Evolutionary conservation across 495 filamentous ascomycete genomes (phyloP).

Genomic region (Margaritispora aquatica): DNA sequence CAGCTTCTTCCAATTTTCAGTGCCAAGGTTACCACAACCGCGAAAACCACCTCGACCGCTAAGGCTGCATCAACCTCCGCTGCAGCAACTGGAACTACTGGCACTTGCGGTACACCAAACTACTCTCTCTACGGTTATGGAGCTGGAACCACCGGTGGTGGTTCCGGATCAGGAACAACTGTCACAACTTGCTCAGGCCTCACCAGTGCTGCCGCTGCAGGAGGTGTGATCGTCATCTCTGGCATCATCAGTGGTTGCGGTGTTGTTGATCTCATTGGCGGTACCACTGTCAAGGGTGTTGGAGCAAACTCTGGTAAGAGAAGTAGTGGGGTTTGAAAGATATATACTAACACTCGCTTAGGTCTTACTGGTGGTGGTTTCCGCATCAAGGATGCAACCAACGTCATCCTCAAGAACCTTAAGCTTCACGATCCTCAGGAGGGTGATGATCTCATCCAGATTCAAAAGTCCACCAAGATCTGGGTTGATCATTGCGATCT

Average conservation of each 20-base stretch:
- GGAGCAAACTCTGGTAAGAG: neutral
- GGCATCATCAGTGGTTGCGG: neutral
- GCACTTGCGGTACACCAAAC: neutral
- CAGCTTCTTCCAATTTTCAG: too few relatives aligned
- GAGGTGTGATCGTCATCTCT: neutral
- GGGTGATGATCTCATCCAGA: slow-evolving; percentile 54
- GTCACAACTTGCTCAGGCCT: neutral
- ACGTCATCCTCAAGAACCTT: slow-evolving; percentile 60
- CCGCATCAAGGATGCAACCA: slow-evolving; percentile 37
- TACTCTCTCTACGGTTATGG: neutral
- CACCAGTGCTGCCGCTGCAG: neutral
- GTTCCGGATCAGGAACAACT: neutral
- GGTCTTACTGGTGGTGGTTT: slow-evolving; percentile 39
- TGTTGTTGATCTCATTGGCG: neutral
- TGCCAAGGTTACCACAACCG: neutral
- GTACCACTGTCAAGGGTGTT: neutral
- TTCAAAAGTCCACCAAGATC: slow-evolving; percentile 52
- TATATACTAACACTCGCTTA: neutral
- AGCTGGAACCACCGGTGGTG: neutral
- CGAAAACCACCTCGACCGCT: neutral
- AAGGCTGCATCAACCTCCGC: neutral
- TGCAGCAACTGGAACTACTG: neutral
- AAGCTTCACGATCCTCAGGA: slow-evolving; percentile 52
- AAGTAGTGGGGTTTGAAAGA: neutral
- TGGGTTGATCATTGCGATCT: slow-evolving; percentile 69